Evolutionary conservation across 129 eudicot species (phyloP).

Genomic region (Tagetes erecta): DNA sequence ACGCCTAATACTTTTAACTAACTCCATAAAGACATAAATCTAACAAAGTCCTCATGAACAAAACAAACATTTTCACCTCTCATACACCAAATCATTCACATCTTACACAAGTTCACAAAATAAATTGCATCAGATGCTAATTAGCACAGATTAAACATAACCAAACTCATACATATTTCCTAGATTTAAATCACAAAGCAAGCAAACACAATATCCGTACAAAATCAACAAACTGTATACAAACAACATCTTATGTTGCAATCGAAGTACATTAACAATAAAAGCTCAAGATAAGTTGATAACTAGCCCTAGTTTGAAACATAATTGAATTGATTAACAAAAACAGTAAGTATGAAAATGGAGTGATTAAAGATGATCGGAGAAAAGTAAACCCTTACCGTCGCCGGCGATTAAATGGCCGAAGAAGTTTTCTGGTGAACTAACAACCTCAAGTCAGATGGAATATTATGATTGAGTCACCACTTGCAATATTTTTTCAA

Average conservation of each 20-base stretch:
- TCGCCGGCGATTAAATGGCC: slow-evolving; percentile 18
- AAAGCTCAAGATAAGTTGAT: not conserved
- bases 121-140: not conserved
- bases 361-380: slow-evolving; percentile 10
- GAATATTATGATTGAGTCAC: slow-evolving; percentile 14
- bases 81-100: not conserved
- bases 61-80: not conserved
- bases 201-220: not conserved
- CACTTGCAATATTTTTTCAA: slow-evolving; percentile 10
- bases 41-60: not conserved
- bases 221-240: not conserved
- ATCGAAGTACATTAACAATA: not conserved
- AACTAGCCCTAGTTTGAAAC: slow-evolving; percentile 20
- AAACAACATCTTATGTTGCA: not conserved
- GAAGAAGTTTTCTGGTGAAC: not conserved
- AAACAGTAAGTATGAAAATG: not conserved
- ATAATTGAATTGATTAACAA: not conserved
- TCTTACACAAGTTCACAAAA: not conserved
- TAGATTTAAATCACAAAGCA: not conserved
- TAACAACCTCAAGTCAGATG: slow-evolving; percentile 1
- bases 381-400: slow-evolving; percentile 23
- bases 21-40: too few relatives aligned
- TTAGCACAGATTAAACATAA: slow-evolving; percentile 11
- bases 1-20: too few relatives aligned
- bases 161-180: not conserved